phyloP scores from a whole-genome alignment of 208 protist genomes.

The Herpetomonas tarakana region DNA sequence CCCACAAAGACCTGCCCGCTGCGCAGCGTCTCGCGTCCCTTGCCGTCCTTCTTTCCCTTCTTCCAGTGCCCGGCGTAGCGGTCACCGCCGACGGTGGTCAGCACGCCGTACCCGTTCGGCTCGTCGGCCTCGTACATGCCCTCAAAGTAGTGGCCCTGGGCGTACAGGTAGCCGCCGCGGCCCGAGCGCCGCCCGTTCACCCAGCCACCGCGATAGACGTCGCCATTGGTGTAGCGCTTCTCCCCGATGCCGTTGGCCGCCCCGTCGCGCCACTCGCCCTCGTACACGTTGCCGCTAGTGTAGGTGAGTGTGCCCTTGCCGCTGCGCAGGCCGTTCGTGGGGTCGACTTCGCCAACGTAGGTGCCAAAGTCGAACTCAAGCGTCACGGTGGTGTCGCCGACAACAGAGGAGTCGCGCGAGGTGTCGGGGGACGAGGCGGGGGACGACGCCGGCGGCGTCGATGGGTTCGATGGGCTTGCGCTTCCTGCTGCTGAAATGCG shows the following conservation, averaged over 20 bases:
- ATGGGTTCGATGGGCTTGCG: not conserved
- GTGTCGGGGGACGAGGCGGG: constrained; percentile 14
- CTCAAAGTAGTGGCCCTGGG: constrained; percentile 64
- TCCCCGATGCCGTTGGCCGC: constrained; percentile 62
- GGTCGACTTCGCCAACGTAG: constrained; percentile 59
- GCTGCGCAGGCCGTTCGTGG: constrained; percentile 38
- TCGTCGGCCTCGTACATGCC: constrained; percentile 65
- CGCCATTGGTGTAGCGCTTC: constrained; percentile 70
- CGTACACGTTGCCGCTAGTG: constrained; percentile 77
- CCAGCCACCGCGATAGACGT: constrained; percentile 79
- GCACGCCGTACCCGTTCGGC: constrained; percentile 63
- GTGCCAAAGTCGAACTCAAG: constrained; percentile 58
- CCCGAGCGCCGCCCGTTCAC: constrained; percentile 48
- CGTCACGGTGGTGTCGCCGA: constrained; percentile 14
- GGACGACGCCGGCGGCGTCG: constrained; percentile 1
- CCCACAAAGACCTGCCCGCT: constrained; percentile 65
- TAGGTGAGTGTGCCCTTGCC: constrained; percentile 65
- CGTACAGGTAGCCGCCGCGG: constrained; percentile 54
- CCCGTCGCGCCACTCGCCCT: constrained; percentile 64
- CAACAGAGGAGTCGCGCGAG: constrained; percentile 15
- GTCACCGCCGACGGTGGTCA: constrained; percentile 54
- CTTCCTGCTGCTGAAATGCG: too few species aligned
- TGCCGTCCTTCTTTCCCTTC: constrained; percentile 52
- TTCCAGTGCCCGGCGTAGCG: constrained; percentile 62
- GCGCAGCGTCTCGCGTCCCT: constrained; percentile 54